Percentiles rank a stretch among this genome's conserved stretches.
These are phyloP conservation scores for Lachnellula arida DNA, from an alignment of 2,329 filamentous ascomycete genomes.

Conservation along the genomic window DNA sequence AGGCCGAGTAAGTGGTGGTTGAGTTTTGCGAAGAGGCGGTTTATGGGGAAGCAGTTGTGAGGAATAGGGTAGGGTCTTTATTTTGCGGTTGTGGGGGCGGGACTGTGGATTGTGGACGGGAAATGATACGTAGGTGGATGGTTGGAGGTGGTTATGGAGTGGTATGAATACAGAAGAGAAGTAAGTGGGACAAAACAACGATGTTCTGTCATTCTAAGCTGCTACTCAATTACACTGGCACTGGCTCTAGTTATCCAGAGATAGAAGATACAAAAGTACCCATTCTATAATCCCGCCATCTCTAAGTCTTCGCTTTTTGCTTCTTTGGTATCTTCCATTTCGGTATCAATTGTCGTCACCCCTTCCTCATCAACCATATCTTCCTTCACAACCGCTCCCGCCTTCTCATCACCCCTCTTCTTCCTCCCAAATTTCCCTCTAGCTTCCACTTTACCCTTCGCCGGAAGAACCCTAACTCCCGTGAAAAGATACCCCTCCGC, in stretches of 20 bases:
- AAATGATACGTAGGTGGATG: neutral
- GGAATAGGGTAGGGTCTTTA: neutral
- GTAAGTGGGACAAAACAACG: no score
- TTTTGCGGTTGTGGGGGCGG: neutral
- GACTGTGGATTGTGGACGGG: neutral
- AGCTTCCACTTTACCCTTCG: slow-evolving; percentile 74
- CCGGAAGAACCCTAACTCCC: slow-evolving; percentile 73
- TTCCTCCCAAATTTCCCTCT: slow-evolving; percentile 60
- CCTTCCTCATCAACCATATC: slow-evolving; percentile 1
- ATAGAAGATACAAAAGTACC: neutral
- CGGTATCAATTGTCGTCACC: neutral
- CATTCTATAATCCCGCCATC: neutral
- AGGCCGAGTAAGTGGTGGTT: slow-evolving; percentile 88
- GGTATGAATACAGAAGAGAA: no score
- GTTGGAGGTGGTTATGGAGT: neutral
- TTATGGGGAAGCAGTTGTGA: slow-evolving; percentile 92
- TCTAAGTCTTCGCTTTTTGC: neutral
- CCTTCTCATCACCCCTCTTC: slow-evolving; percentile 13
- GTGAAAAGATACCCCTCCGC: slow-evolving; percentile 90
- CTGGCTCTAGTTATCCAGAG: neutral
- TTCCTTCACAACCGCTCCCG: slow-evolving; percentile 1
- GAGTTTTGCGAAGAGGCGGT: slow-evolving; percentile 98
- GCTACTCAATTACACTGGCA: neutral
- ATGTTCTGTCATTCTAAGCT: neutral
- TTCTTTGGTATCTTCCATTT: neutral